Evolutionary conservation across 2,329 filamentous ascomycete genomes (phyloP).

Genomic region (Ceratocystis destructans): DNA sequence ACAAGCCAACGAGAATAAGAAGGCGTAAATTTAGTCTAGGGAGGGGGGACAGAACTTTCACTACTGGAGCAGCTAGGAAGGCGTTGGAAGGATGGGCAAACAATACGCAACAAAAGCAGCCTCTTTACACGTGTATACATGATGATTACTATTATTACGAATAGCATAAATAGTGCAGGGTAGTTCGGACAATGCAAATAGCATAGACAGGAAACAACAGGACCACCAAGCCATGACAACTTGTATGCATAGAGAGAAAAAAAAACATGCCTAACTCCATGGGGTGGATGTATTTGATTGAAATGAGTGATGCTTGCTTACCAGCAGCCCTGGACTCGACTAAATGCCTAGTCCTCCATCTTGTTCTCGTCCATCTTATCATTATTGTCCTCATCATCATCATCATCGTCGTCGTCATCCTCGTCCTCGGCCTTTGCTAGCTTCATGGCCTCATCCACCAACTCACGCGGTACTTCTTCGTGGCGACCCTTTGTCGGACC

Average conservation of each 20-base stretch:
- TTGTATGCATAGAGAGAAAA: neutral
- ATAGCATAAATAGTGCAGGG: neutral
- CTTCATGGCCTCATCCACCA: conserved; percentile 83
- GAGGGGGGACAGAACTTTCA: neutral
- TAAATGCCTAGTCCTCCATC: conserved; percentile 64
- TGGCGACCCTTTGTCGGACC: conserved; percentile 89
- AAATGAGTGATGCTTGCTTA: conserved; percentile 6
- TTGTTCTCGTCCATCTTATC: conserved; percentile 54
- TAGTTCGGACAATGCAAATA: too few species aligned
- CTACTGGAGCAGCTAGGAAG: neutral
- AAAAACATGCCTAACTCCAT: neutral
- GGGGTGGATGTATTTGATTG: neutral
- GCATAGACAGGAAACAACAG: neutral
- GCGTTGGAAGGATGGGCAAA: neutral
- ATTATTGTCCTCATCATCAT: conserved; percentile 48
- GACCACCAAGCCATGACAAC: neutral
- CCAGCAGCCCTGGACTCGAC: neutral
- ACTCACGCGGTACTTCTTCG: conserved; percentile 79
- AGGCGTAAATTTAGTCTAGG: neutral
- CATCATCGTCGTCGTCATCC: conserved; percentile 33
- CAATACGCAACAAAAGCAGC: neutral
- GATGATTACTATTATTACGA: neutral
- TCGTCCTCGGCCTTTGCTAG: conserved; percentile 84
- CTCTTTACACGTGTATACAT: neutral
- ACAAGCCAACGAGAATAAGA: conserved; percentile 12